A percentile compares a stretch with the other conserved stretches of the same genome.
phyloP scores from a whole-genome alignment of 768 basidiomycete species.

The Suillus spraguei region DNA sequence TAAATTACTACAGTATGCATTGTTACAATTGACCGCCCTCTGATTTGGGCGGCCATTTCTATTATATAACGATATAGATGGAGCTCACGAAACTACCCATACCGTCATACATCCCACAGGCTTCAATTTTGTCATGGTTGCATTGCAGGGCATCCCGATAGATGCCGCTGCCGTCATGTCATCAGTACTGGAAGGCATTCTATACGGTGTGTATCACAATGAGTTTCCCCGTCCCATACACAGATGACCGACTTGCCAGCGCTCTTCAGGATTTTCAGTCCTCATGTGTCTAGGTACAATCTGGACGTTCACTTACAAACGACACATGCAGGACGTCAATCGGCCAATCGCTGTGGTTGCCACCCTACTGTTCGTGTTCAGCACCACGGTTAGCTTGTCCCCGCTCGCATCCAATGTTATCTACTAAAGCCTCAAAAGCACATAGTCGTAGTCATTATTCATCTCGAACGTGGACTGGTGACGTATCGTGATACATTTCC shows the following conservation, averaged over 20 bases:
- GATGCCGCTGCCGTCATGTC: neutral
- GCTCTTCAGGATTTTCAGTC: neutral
- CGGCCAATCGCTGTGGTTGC: neutral
- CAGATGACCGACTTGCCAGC: neutral
- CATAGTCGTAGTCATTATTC: neutral
- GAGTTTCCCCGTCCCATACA: neutral
- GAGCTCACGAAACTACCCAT: neutral
- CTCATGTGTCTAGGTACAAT: neutral
- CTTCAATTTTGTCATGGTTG: neutral
- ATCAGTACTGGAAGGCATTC: neutral
- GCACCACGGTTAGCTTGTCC: neutral
- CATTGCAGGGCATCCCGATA: neutral
- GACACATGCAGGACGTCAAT: neutral
- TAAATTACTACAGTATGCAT: neutral
- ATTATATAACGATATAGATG: neutral
- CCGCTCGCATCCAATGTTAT: neutral
- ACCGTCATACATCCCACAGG: neutral
- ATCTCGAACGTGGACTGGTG: neutral
- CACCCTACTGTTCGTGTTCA: neutral
- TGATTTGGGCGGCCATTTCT: neutral
- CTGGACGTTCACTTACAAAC: neutral
- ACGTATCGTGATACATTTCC: neutral
- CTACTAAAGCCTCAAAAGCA: neutral
- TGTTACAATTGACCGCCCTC: neutral
- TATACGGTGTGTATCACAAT: neutral